Base-by-base conservation (phyloP, 1,284 basidiomycete species). In the Papiliotrema flavescens region DNA sequence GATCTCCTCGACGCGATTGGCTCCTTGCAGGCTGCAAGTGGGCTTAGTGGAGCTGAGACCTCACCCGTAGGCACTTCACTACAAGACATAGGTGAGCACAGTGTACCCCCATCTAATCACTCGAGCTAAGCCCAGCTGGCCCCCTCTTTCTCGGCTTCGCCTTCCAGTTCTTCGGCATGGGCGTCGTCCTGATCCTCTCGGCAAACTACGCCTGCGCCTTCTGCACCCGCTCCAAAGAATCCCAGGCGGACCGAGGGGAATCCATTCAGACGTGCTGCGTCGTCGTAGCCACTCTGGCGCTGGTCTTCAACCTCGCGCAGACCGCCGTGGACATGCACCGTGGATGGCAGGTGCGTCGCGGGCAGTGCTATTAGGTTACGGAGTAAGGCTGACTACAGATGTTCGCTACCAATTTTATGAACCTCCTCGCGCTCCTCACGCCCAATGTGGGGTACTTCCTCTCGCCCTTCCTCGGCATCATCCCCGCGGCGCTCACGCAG, bases 91-190 rank as follows among this genome's bases (percentile, higher is more conserved):
- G 9, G 36, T 39, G 22, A 39, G 48, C 40, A 14, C 35, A n/a
- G n/a, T n/a, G n/a, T n/a, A n/a, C n/a, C n/a, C n/a, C n/a, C n/a
- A n/a, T n/a, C n/a, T n/a, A n/a, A n/a, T n/a, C n/a, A n/a, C n/a
- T n/a, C n/a, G n/a, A 45, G 23, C 43, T 45, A 34, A n/a, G 28
- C 22, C 37, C 44, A 65, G 63, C 57, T n/a, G 66, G 64, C 4
- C 64, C 66, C 5, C 65, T 68, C 56, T 66, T 65, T 49, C 46
- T 68, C 11, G 66, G 66, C 9, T 64, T 62, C 52, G 22, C 43
- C 6, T 49, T 68, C 14, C 57, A 68, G 50, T 46, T 44, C 19
- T 57, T 66, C 22, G 62, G 66, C 9, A 64, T 66, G 62, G 66
- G 66, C 37, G 43, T 68, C 19, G 61, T 68, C 19, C 23, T 63